Evolutionary conservation across 768 basidiomycete species (phyloP).

Genomic region (Suillus decipiens): DNA sequence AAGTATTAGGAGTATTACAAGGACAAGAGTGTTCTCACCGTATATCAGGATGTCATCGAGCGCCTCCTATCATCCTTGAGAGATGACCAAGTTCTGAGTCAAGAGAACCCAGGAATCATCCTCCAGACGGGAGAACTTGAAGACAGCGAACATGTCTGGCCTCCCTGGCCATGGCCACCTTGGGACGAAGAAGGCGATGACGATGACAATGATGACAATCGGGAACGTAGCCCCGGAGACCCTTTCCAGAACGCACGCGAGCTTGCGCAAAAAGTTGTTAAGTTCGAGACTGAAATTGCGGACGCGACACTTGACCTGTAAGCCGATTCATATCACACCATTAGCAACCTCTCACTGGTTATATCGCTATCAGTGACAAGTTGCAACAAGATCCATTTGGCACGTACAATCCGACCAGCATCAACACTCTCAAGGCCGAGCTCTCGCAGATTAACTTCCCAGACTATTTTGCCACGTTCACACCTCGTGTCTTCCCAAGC

Average conservation of each 20-base stretch:
- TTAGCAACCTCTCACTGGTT: neutral
- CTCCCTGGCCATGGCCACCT: conserved; percentile 85
- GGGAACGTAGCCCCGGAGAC: conserved; percentile 33
- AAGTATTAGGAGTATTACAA: conserved; percentile 80
- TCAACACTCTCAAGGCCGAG: conserved; percentile 66
- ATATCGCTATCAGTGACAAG: conserved; percentile 49
- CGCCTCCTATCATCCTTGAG: conserved; percentile 63
- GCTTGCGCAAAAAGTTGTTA: conserved; percentile 70
- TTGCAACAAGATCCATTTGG: conserved; percentile 78
- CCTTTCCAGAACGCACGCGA: conserved; percentile 51
- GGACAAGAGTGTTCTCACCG: conserved; percentile 65
- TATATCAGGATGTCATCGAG: conserved; percentile 71
- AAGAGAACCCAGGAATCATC: conserved; percentile 25
- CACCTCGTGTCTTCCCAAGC: conserved; percentile 72
- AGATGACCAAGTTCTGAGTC: conserved; percentile 37
- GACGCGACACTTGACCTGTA: conserved; percentile 79
- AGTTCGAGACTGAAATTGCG: conserved; percentile 79
- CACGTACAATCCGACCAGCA: conserved; percentile 83
- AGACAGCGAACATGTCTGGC: conserved; percentile 52
- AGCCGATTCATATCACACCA: conserved; percentile 26
- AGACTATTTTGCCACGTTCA: conserved; percentile 85
- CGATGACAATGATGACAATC: conserved; percentile 37
- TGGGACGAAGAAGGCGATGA: conserved; percentile 71
- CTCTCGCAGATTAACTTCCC: conserved; percentile 80
- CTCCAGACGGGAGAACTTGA: conserved; percentile 41